Conservation (phyloP, 2,329 filamentous ascomycete species). For the Claviceps sp. region DNA sequence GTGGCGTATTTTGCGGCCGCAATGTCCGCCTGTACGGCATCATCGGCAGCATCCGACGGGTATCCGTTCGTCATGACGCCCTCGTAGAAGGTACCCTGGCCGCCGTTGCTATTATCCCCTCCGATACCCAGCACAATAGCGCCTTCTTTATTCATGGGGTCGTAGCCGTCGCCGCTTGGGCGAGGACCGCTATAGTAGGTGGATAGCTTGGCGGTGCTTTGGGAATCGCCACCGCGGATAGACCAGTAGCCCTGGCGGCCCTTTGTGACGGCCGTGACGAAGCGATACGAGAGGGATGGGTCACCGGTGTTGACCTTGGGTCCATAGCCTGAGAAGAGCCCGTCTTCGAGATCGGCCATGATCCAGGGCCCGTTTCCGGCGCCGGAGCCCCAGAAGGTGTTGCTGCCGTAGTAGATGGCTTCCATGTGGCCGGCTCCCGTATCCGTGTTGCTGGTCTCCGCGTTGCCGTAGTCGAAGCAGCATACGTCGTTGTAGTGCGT, state of each 20-base stretch:
- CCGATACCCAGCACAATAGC: slow-evolving; percentile 57
- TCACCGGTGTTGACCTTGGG: slow-evolving; percentile 34
- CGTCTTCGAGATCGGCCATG: slow-evolving; percentile 57
- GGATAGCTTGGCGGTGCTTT: slow-evolving; percentile 33
- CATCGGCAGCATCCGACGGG: slow-evolving; percentile 44
- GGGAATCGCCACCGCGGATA: slow-evolving; percentile 42
- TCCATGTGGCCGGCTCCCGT: slow-evolving; percentile 56
- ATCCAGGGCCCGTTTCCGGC: slow-evolving; percentile 49
- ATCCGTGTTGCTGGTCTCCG: slow-evolving; percentile 36
- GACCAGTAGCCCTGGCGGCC: slow-evolving; percentile 43
- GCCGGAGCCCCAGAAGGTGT: slow-evolving; percentile 41
- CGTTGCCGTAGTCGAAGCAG: slow-evolving; percentile 46
- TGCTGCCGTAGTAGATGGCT: slow-evolving; percentile 48
- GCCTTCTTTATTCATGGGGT: slow-evolving; percentile 51
- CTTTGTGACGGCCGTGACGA: slow-evolving; percentile 44
- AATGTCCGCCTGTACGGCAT: slow-evolving; percentile 45
- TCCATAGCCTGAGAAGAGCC: slow-evolving; percentile 43
- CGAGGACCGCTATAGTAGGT: slow-evolving; percentile 47
- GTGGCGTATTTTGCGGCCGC: slow-evolving; percentile 17
- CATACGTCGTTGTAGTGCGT: slow-evolving; percentile 44
- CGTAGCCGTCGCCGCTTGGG: slow-evolving; percentile 30
- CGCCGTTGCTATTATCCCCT: slow-evolving; percentile 48
- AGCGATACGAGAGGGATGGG: slow-evolving; percentile 39
- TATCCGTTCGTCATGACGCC: slow-evolving; percentile 51
- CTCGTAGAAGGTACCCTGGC: slow-evolving; percentile 52